Evolutionary conservation across 495 filamentous ascomycete species (phyloP).

Genomic region (Delitschia confertaspora): DNA sequence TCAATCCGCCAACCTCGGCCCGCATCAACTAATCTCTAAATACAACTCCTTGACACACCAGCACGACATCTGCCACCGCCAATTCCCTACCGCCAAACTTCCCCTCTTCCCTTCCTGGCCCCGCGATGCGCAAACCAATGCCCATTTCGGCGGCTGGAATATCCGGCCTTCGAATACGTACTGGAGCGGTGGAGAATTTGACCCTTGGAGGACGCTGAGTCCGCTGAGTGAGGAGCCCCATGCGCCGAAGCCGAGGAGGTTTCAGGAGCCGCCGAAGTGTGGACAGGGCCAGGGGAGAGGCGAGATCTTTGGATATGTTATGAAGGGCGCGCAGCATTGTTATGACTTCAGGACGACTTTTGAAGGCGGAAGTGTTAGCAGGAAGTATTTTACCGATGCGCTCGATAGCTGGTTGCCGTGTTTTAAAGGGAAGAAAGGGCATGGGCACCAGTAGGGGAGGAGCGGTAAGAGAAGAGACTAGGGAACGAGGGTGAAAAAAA

Average conservation of each 20-base stretch:
- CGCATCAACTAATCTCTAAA: conserved; percentile 42
- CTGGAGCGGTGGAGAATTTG: conserved; percentile 48
- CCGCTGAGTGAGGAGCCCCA: conserved; percentile 40
- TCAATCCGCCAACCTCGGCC: conserved; percentile 44
- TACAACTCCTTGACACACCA: conserved; percentile 46
- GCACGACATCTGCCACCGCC: conserved; percentile 44
- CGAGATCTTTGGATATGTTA: conserved; percentile 45
- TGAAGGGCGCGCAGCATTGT: conserved; percentile 43
- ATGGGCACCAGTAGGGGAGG: not conserved
- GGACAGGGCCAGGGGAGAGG: conserved; percentile 34
- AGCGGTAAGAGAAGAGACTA: not conserved
- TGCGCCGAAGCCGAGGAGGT: conserved; percentile 33
- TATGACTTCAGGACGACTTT: conserved; percentile 41
- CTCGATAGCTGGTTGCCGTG: conserved; percentile 44
- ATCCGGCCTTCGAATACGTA: conserved; percentile 52
- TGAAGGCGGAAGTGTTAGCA: conserved; percentile 31
- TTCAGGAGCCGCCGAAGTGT: conserved; percentile 40
- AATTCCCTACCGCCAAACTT: conserved; percentile 43
- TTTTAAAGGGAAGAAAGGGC: conserved; percentile 23
- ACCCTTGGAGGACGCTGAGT: conserved; percentile 51
- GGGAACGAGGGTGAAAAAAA: too few species aligned
- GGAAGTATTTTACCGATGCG: conserved; percentile 36
- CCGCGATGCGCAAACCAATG: conserved; percentile 36
- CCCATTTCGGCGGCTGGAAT: conserved; percentile 45
- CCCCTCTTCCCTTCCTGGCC: conserved; percentile 40